Base-by-base conservation (phyloP, 305 asterid genomes). In the Plantago lanceolata region DNA sequence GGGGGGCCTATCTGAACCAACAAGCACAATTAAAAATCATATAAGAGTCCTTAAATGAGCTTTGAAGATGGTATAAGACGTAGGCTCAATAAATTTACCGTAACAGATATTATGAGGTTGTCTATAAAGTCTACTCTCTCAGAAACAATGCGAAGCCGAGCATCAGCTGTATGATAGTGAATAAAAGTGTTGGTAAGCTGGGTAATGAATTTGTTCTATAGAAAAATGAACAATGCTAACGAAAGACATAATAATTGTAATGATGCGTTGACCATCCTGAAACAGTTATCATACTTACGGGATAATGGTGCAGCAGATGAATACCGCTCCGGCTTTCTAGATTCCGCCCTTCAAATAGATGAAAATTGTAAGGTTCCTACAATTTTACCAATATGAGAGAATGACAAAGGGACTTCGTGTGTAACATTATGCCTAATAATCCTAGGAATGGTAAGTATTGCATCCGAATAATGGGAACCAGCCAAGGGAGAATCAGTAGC, bases 271-370 rank as follows among this genome's bases (percentile, higher is more conserved):
- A 64, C 48, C 12, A 50, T 11, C 57, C 70, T 48, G 50, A 49
- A 20, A 61, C 59, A 65, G 47, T 63, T n/a, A 68, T 49, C 66
- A 17, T 48, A 7, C 97, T 89, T 80, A 89, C 97, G 97, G 61
- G 98, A 89, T 73, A 92, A 73, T 50, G 98, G 98, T 59, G 98
- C 96, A 79, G 98, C 98, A 51, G 98, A 92, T 53, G 98, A 92
- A 85, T 92, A 89, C 43, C 98, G 96, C 85, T 92, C 97, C 48
- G 98, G 83, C 69, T 88, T 88, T 84, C 97, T 85, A 70, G 96
- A 88, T 81, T 90, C 97, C 85, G 77, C 98, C 98, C 98, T 92
- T 89, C 91, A 89, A 85, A 89, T 78, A 92, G 83, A 89, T 75
- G 82, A 87, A 89, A 85, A 83, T 81, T 74, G 89, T 87, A 76